Base-by-base conservation (phyloP, 495 filamentous ascomycete genomes). In the Bacidia gigantensis region DNA sequence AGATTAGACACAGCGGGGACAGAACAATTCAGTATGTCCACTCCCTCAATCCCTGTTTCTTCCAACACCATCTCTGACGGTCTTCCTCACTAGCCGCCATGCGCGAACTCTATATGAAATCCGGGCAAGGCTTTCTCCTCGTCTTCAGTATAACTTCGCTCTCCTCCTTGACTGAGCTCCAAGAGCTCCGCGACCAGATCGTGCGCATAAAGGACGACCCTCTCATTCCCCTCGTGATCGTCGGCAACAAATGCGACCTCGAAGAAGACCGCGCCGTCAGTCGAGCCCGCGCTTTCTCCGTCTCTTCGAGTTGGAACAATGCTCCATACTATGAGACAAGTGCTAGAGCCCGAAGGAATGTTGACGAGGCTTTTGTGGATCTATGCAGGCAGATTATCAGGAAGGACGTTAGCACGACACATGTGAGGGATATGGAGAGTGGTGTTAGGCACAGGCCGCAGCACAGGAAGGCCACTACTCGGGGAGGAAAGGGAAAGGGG, bases 1-100 rank as follows among this genome's bases (percentile, higher is more conserved):
- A 93, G 87, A 63, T 78, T 98, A 60, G 92, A 98, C 63, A 98
- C 92, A 22, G 92, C 92, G 54, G 92, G 92, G 40, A 96, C 92
- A 58, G 92, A 98, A 70, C 92, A 98, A 65, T 98, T 98, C 68
- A 95, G 52, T 58, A 49, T 52, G 48, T 1, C 0, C n/a, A 41
- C 25, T 29, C 24, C 35, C 20, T 18, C 26, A 22, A 12, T 2
- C 7, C 17, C 44, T 0, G 5, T 17, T 12, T 3, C 25, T 38
- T 20, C 12, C 14, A 18, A 26, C 51, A 56, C 52, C 59, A 56
- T 9, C 45, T 26, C n/a, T 49, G 22, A 20, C 11, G 29, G 26
- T 60, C 49, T 53, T 44, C 23, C 52, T 39, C 49, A 18, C 26
- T 54, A 68, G 64, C 51, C 49, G 46, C 51, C 29, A 44, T 56